Conservation (phyloP, 352 stramenopile genomes). For the Globisporangium irregulare region DNA sequence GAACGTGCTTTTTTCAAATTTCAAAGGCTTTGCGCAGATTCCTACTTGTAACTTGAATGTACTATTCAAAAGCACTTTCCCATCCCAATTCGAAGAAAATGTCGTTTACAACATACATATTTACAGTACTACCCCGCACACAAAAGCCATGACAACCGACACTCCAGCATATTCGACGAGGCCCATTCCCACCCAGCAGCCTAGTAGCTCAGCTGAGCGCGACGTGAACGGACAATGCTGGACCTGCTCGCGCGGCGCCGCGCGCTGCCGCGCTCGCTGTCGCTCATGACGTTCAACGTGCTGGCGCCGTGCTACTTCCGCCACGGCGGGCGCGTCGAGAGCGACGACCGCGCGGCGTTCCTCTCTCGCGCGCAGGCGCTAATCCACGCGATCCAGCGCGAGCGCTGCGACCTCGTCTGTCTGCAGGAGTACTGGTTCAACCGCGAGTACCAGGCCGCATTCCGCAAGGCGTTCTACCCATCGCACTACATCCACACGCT, state of each 20-base stretch:
- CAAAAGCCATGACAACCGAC: not conserved
- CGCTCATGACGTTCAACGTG: conserved; percentile 88
- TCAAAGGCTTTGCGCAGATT: not conserved
- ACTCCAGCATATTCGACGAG: not conserved
- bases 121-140: not conserved
- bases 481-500: conserved; percentile 72
- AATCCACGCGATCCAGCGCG: conserved; percentile 68
- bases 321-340: conserved; percentile 72
- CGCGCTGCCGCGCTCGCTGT: conserved; percentile 38
- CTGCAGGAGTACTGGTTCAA: conserved; percentile 88
- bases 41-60: not conserved
- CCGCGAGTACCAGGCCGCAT: conserved; percentile 67
- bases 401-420: conserved; percentile 75
- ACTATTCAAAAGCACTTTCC: not conserved
- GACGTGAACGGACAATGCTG: conserved; percentile 17
- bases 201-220: no score
- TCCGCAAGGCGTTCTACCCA: conserved; percentile 54
- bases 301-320: conserved; percentile 87
- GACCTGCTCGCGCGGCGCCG: conserved; percentile 28
- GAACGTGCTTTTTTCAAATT: not conserved
- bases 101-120: not conserved
- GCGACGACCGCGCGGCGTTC: conserved; percentile 53
- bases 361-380: conserved; percentile 66
- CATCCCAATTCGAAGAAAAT: not conserved
- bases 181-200: not conserved